Conservation (phyloP, 2,329 filamentous ascomycete species). For the Colletotrichum zoysiae region DNA sequence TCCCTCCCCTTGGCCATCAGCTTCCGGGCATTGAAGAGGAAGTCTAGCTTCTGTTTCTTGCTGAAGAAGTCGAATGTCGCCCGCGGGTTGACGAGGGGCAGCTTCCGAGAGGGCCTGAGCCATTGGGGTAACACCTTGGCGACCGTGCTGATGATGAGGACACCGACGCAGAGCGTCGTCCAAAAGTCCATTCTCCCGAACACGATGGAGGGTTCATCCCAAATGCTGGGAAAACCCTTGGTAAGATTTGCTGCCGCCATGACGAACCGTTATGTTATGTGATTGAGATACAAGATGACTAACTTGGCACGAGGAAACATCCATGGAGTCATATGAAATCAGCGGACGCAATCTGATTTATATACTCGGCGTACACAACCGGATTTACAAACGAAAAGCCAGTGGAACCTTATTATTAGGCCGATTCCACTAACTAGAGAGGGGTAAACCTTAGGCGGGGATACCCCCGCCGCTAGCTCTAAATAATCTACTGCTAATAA, state of each 20-base stretch:
- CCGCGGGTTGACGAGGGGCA: slow-evolving; percentile 24
- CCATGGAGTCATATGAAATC: too few species aligned
- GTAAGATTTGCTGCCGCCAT: slow-evolving; percentile 6
- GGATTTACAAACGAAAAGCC: too few species aligned
- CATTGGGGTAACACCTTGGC: neutral
- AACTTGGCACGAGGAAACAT: too few species aligned
- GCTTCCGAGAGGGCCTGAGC: slow-evolving; percentile 27
- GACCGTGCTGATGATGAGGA: slow-evolving; percentile 8
- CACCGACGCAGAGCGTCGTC: slow-evolving; percentile 16
- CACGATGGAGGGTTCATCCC: neutral
- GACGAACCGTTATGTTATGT: too few species aligned
- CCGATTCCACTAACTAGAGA: too few species aligned
- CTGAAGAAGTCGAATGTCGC: slow-evolving; percentile 10
- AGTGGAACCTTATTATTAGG: too few species aligned
- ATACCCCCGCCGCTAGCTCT: too few species aligned
- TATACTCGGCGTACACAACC: too few species aligned
- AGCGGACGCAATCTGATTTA: too few species aligned
- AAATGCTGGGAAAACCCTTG: neutral
- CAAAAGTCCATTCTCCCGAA: slow-evolving; percentile 5
- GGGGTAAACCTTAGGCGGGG: too few species aligned
- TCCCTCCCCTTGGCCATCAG: slow-evolving; percentile 11
- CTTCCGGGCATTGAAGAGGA: slow-evolving; percentile 17
- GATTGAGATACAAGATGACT: too few species aligned
- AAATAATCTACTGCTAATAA: too few species aligned
- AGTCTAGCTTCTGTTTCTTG: neutral